Conservation (phyloP, 768 basidiomycete species). For the Zangia roseola region DNA sequence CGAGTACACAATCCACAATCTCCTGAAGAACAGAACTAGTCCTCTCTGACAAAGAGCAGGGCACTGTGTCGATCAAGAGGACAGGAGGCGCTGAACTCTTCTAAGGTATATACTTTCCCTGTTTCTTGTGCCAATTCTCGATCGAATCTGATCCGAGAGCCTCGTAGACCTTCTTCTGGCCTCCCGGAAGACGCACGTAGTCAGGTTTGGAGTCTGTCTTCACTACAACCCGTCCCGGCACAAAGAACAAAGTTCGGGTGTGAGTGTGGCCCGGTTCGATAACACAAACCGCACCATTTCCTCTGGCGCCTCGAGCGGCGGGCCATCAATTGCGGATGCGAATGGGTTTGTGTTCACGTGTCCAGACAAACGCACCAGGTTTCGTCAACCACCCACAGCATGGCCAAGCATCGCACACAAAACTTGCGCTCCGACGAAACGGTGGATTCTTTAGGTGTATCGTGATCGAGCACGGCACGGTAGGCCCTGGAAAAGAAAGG, state of each 20-base stretch:
- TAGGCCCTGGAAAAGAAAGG: constrained; percentile 43
- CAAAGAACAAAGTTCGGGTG: no score
- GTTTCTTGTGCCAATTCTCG: constrained; percentile 60
- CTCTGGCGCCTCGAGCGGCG: constrained; percentile 50
- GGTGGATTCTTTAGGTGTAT: constrained; percentile 44
- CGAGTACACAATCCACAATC: no score
- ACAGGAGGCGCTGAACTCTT: no score
- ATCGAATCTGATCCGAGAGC: constrained; percentile 46
- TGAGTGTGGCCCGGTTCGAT: neutral
- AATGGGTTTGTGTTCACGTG: constrained; percentile 43
- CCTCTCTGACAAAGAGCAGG: no score
- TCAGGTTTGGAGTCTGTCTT: constrained; percentile 51
- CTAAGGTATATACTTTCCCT: constrained; percentile 38
- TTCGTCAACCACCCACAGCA: constrained; percentile 65
- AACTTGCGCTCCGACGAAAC: constrained; percentile 61
- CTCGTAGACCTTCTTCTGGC: constrained; percentile 46
- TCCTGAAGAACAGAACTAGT: no score
- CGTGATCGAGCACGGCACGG: constrained; percentile 60
- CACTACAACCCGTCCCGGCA: constrained; percentile 40
- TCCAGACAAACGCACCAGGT: constrained; percentile 40
- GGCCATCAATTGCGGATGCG: constrained; percentile 63
- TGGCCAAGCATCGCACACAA: constrained; percentile 59
- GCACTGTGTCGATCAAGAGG: no score
- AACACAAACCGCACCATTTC: constrained; percentile 40
- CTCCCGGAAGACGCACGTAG: constrained; percentile 64